Base-by-base conservation (phyloP, 805 yeast species). In the Metschnikowia baotianmanensis region DNA sequence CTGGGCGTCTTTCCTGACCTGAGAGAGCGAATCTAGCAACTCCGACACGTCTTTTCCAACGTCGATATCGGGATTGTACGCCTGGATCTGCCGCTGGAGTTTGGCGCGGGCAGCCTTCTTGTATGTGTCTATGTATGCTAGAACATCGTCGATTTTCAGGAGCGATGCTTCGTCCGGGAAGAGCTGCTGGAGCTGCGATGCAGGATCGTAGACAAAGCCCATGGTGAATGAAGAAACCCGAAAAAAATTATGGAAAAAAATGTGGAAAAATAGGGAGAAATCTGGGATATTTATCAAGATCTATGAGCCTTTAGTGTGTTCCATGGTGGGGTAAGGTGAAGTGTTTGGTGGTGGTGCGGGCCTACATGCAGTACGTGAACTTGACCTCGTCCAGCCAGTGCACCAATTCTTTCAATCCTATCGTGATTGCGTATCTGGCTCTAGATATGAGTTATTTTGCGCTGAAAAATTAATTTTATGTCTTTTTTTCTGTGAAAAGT, bases 91-190 rank as follows among this genome's bases (percentile, higher is more conserved):
- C 10, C 53, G 34, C 5, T 53, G 46, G 7, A 85, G 75, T 31
- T 74, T 69, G 1, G 51, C 36, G 34, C 76, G 77, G 17, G 87
- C 53, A 25, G 71, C 67, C 3, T 59, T 36, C 49, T 78, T 80
- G 61, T 81, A 43, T 16, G 18, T 30, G 19, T 29, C 40, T 6
- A 51, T 33, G 17, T 51, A 45, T 3, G 36, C 45, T 17, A 51
- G 37, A 19, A 40, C 53, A 10, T 40, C 45, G 24, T 43, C 47
- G 12, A 50, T 42, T 16, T 50, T 40, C 8, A 19, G 32, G 16
- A 51, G 47, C 19, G 55, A 42, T 22, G 38, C 42, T 19, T 43
- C 49, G 12, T 41, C 38, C 8, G 53, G 52, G 17, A 51, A 49
- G 13, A 51, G 42, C 37, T 40, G 46, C 31, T 28, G 36, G 24